Conservation (phyloP, 805 yeast genomes). For the Starmerella tilneyi region DNA sequence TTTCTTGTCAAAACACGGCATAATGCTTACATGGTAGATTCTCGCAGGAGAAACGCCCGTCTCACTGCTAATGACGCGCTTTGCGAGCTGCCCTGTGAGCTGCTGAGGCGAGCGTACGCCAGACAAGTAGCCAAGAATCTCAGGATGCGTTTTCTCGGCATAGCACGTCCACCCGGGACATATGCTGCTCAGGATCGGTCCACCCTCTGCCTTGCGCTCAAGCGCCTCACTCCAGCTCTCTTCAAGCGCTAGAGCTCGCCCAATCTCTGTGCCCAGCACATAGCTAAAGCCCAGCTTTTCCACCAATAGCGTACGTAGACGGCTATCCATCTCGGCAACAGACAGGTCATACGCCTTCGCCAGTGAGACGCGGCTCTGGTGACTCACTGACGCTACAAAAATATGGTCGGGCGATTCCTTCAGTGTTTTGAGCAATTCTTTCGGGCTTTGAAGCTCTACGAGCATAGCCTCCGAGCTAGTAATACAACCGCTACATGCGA, state of each 20-base stretch:
- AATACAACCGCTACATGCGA: constrained; percentile 95
- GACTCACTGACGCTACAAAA: constrained; percentile 71
- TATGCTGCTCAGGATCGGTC: constrained; percentile 56
- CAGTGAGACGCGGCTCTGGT: constrained; percentile 74
- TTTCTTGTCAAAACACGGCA: constrained; percentile 98
- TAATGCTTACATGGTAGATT: constrained; percentile 71
- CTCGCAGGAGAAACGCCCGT: constrained; percentile 30
- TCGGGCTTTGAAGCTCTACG: constrained; percentile 82
- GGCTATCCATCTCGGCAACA: constrained; percentile 49
- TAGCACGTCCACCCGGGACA: constrained; percentile 97
- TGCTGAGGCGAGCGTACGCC: constrained; percentile 85
- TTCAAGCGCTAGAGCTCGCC: constrained; percentile 55
- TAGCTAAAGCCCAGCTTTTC: constrained; percentile 56
- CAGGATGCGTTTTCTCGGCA: constrained; percentile 91
- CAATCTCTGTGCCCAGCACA: constrained; percentile 77
- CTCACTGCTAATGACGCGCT: constrained; percentile 39
- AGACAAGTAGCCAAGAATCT: constrained; percentile 59
- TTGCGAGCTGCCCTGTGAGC: constrained; percentile 72
- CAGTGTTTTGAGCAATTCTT: constrained; percentile 57
- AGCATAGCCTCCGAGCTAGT: constrained; percentile 95
- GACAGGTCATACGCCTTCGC: constrained; percentile 53
- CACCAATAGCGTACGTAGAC: constrained; percentile 48
- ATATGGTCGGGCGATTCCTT: constrained; percentile 32
- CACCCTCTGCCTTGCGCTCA: constrained; percentile 13
- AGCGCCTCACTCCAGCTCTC: constrained; percentile 39